Evolutionary conservation across 208 protist genomes (phyloP).

Genomic region (Perkinsela sp.): DNA sequence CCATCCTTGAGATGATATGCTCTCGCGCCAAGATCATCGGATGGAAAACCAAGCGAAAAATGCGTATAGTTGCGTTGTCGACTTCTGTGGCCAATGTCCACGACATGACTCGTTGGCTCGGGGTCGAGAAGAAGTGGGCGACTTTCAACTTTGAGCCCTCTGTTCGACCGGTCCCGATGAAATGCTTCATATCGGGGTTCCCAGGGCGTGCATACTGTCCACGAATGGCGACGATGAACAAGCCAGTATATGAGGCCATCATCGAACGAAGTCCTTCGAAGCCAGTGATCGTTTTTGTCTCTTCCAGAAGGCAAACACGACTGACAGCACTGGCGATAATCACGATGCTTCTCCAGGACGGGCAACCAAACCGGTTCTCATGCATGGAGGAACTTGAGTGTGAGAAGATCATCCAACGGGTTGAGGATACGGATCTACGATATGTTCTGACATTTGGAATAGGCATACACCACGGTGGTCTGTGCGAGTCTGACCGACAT

Average conservation of each 20-base stretch:
- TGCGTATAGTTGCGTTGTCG: conserved; percentile 92
- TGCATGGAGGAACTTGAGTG: conserved; percentile 61
- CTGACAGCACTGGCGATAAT: conserved; percentile 95
- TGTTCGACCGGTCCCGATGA: conserved; percentile 89
- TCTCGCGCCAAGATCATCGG: conserved; percentile 92
- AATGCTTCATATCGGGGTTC: conserved; percentile 82
- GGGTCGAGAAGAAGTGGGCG: conserved; percentile 61
- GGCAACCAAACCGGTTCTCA: conserved; percentile 71
- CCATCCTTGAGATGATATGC: conserved; percentile 94
- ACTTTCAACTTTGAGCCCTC: conserved; percentile 95
- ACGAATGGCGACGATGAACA: conserved; percentile 98
- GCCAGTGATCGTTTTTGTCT: conserved; percentile 96
- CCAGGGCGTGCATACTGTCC: conserved; percentile 88
- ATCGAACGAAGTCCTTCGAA: conserved; percentile 66
- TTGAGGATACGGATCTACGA: conserved; percentile 62
- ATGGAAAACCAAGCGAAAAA: conserved; percentile 48
- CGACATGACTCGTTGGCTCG: conserved; percentile 93
- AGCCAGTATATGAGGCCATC: conserved; percentile 90
- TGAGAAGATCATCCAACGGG: conserved; percentile 15
- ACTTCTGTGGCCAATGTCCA: conserved; percentile 92
- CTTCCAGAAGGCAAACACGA: conserved; percentile 87
- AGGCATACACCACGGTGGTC: conserved; percentile 94
- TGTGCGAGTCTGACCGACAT: conserved; percentile 39
- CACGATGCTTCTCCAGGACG: conserved; percentile 58
- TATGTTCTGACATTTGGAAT: conserved; percentile 92